A percentile compares a stretch with the other conserved stretches of the same genome.
Evolutionary conservation across 306 rosid genomes (phyloP).

Genomic region (Glycine soja): DNA sequence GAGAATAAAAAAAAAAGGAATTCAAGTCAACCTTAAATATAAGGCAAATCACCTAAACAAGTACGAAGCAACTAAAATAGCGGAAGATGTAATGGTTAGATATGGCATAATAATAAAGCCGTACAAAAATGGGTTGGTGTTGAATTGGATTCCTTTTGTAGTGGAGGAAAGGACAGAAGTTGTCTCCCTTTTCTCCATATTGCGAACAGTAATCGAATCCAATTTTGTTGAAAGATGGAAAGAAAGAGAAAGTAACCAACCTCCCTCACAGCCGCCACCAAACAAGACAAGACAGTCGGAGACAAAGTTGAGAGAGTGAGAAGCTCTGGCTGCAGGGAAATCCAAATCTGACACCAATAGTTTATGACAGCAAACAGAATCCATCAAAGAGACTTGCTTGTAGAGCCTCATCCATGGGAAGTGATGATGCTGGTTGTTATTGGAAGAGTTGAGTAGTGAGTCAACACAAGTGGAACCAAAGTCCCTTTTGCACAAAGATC

Average conservation of each 20-base stretch:
- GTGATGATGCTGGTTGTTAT: conserved; percentile 36
- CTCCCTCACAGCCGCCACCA: conserved; percentile 97
- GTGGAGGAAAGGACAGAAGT: conserved; percentile 16
- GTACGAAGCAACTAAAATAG: neutral
- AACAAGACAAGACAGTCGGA: conserved; percentile 80
- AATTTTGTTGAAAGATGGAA: too few relatives aligned
- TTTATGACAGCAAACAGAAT: conserved; percentile 64
- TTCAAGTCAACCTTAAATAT: too few relatives aligned
- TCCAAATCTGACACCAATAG: conserved; percentile 48
- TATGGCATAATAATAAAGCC: too few relatives aligned
- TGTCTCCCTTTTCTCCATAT: conserved; percentile 15
- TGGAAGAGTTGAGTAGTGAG: conserved; percentile 60
- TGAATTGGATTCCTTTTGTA: neutral
- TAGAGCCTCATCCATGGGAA: conserved; percentile 81
- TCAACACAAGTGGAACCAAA: conserved; percentile 76
- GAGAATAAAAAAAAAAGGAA: too few relatives aligned
- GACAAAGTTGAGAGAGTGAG: conserved; percentile 94
- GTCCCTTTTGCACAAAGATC: conserved; percentile 73
- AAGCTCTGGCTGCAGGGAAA: conserved; percentile 82
- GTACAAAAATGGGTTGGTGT: too few relatives aligned
- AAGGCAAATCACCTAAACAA: too few relatives aligned
- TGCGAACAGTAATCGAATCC: too few relatives aligned
- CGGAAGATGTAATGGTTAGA: neutral
- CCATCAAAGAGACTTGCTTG: conserved; percentile 64
- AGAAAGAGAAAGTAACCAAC: conserved; percentile 55